Evolutionary conservation across 2,329 filamentous ascomycete species (phyloP).

Genomic region (Cladosporium sp.): DNA sequence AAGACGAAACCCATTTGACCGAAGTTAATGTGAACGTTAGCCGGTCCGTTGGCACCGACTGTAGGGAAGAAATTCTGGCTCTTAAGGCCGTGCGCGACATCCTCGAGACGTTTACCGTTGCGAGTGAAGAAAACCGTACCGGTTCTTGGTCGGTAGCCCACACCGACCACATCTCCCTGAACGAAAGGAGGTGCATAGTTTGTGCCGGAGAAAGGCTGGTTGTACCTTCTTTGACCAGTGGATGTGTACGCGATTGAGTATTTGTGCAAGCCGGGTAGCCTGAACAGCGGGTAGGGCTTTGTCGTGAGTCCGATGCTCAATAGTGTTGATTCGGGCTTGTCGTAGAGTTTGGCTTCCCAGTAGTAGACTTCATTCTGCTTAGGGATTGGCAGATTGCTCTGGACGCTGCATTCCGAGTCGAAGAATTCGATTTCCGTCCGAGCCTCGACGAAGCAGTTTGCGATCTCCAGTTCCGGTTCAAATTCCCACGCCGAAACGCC

Average conservation of each 20-base stretch:
- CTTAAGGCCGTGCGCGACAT: conserved; percentile 89
- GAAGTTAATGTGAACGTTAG: conserved; percentile 92
- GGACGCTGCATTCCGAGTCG: conserved; percentile 94
- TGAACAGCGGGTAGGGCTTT: conserved; percentile 93
- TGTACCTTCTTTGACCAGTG: conserved; percentile 78
- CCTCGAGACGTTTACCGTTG: conserved; percentile 95
- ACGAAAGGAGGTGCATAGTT: conserved; percentile 79
- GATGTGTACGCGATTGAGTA: conserved; percentile 90
- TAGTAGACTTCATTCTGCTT: conserved; percentile 99
- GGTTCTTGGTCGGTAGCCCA: conserved; percentile 90
- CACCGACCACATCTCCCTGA: conserved; percentile 93
- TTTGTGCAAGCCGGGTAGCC: conserved; percentile 90
- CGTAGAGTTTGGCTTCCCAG: conserved; percentile 98
- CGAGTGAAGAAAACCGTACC: conserved; percentile 97
- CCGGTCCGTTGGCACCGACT: conserved; percentile 91
- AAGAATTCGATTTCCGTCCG: conserved; percentile 99
- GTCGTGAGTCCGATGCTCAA: conserved; percentile 93
- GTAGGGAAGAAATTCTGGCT: conserved; percentile 97
- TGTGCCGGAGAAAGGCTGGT: conserved; percentile 81
- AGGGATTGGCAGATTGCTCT: conserved; percentile 92
- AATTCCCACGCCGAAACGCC: conserved; percentile 99
- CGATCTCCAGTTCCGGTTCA: conserved; percentile 96
- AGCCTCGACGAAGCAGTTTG: conserved; percentile 96
- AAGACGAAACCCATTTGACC: conserved; percentile 98
- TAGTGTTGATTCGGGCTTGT: conserved; percentile 84